Evolutionary conservation across 371 early-diverging fungal genomes (phyloP), one percentile per base, ranked within the genome.

Genomic region (Blakeslea trispora): DNA sequence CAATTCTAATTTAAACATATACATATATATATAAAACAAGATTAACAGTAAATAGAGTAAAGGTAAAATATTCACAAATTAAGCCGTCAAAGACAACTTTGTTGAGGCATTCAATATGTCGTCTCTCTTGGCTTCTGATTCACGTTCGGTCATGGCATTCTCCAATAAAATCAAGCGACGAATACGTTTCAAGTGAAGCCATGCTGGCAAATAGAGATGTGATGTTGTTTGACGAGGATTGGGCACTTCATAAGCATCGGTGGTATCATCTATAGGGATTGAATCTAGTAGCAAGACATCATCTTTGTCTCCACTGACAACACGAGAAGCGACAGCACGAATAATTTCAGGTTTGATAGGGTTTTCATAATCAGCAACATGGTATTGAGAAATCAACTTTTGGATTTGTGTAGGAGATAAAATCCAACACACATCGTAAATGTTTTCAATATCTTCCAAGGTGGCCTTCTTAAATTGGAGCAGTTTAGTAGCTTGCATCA

Each of bases 341-440:
- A 97, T 76, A 43, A 97, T 82, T 34, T 91, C 93, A 5, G 92
- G 88, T 10, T 89, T 83, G 11, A 95, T 88, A 21, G 88, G 88
- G 68, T 88, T 88, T 71, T 91, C 90, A 63, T 90, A 91, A 57
- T 90, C 90, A 9, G 86, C 81, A 47, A 84, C 81, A 51, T 83
- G 86, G 71, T 90, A 92, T 63, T 81, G 81, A 22, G 90, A 86
- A 21, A 98, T 88, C 28, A 99, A 71, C 77, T 96, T 97, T 76
- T 95, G 94, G 69, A 97, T 92, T 74, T 97, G 97, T 1, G 91
- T 88, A 3, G 94, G 90, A 57, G 92, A 94, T 56, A 98, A 79
- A 66, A 95, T 80, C 86, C 92, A 94, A 75, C 97, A 97, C 32
- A 95, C 91, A 65, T 96, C 97, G 50, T 93, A 95, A 57, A 98